Percentiles rank a stretch among this genome's conserved stretches.
phyloP scores from a whole-genome alignment of 768 basidiomycete species.

The Naganishia vishniacii region DNA sequence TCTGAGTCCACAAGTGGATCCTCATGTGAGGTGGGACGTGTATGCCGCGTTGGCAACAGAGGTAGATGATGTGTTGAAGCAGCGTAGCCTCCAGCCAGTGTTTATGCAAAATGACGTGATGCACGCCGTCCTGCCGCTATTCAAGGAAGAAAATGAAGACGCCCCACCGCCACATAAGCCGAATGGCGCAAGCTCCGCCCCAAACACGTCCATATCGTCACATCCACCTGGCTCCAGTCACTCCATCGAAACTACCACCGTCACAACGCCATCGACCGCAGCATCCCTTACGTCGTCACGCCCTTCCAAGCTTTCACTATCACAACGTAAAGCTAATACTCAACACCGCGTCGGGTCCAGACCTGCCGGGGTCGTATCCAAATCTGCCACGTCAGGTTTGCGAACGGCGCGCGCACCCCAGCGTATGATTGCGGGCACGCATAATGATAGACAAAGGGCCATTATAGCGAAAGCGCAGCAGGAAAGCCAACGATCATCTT shows the following conservation, averaged over 20 bases:
- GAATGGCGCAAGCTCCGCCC: background rate
- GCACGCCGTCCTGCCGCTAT: background rate
- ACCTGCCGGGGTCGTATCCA: no score
- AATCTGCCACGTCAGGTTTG: no score
- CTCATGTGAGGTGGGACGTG: conserved; percentile 1
- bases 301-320: no score
- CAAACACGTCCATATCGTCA: background rate
- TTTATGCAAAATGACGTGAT: background rate
- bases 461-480: no score
- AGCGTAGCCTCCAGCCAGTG: background rate
- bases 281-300: no score
- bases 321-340: no score
- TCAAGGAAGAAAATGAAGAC: background rate
- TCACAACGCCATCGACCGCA: background rate
- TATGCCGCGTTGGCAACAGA: background rate
- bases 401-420: no score
- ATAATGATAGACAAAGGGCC: no score
- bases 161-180: background rate
- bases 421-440: no score
- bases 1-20: background rate
- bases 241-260: background rate
- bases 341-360: no score
- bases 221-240: background rate
- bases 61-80: background rate
- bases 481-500: no score